Evolutionary conservation across 495 filamentous ascomycete genomes (phyloP), one percentile per base, ranked within the genome.

Genomic region (Gamarada debralockiae): DNA sequence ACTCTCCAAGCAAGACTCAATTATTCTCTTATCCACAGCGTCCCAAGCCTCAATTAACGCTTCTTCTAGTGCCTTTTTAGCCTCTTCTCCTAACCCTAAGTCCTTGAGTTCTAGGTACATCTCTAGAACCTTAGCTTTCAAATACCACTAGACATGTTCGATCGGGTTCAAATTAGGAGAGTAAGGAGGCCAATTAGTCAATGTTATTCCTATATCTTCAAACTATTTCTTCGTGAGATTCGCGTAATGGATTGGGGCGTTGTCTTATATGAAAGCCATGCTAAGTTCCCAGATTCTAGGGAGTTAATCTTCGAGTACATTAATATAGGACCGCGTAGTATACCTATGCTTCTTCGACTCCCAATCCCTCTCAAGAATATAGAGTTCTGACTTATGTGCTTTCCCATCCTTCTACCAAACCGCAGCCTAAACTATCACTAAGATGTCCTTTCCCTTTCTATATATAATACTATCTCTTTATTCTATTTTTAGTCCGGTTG

Each of bases 101-200:
- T 43, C 31, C 33, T 48, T 46, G 41, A 63, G 46, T 37, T 60
- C 43, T 43, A 48, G 60, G 50, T 56, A 41, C 14, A 48, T 14
- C 24, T 57, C 43, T 18, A 55, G 44, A 20, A 62, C 40, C 34
- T 48, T 47, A 29, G n/a, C 25, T 38, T 62, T 62, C 7, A 62
- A 44, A 25, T 45, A 17, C 15, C 17, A 44, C 59, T 50, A 62
- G 15, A 56, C 29, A 31, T 62, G 56, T 37, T 62, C 51, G 40
- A 62, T 59, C n/a, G 41, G 59, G 40, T 62, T 62, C 20, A 60
- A 48, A 57, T 63, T 53, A 12, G 53, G 52, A n/a, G 50, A 56
- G 34, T 53, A 53, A n/a, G 51, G 49, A 34, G 54, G 55, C 55
- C 45, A 64, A 48, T 54, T 37, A 38, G 40, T 29, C 15, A 56